A percentile compares a stretch with the other conserved stretches of the same genome.
These are phyloP conservation scores for Xylariaceae sp. DNA, from an alignment of 2,329 filamentous ascomycete genomes.

Conservation along the genomic window DNA sequence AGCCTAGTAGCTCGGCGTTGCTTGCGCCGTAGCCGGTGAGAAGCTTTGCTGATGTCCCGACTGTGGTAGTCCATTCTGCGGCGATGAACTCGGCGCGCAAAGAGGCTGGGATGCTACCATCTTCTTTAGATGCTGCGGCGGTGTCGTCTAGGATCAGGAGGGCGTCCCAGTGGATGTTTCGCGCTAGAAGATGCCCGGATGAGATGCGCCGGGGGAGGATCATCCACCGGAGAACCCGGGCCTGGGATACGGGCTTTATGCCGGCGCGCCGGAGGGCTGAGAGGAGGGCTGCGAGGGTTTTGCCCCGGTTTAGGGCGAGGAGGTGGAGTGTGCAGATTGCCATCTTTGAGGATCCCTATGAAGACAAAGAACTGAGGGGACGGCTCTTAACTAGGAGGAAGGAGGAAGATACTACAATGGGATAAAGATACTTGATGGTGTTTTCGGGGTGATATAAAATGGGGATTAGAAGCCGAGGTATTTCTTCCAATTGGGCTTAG, in stretches of 20 bases:
- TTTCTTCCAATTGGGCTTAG: no score
- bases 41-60: slow-evolving; percentile 20
- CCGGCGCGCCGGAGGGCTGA: slow-evolving; percentile 16
- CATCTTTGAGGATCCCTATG: slow-evolving; percentile 17
- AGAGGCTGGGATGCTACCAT: slow-evolving; percentile 7
- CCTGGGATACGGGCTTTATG: slow-evolving; percentile 21
- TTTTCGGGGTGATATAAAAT: no score
- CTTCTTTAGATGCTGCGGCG: no score
- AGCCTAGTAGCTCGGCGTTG: slow-evolving; percentile 17
- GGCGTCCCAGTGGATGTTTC: slow-evolving; percentile 24
- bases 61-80: slow-evolving; percentile 18
- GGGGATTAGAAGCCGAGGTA: no score
- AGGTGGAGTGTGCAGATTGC: slow-evolving; percentile 25
- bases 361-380: no score
- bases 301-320: slow-evolving; percentile 19
- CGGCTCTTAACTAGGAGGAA: no score
- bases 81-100: slow-evolving; percentile 8
- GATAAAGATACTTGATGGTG: no score
- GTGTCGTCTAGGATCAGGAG: slow-evolving; percentile 15
- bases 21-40: slow-evolving; percentile 15
- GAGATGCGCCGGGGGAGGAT: slow-evolving; percentile 20
- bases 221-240: slow-evolving; percentile 24
- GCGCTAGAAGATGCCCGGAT: slow-evolving; percentile 19
- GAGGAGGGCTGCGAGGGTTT: slow-evolving; percentile 16
- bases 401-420: no score